Evolutionary conservation across 208 protist genomes (phyloP), one percentile per base, ranked within the genome.

Genomic region (Crithidia bombi): DNA sequence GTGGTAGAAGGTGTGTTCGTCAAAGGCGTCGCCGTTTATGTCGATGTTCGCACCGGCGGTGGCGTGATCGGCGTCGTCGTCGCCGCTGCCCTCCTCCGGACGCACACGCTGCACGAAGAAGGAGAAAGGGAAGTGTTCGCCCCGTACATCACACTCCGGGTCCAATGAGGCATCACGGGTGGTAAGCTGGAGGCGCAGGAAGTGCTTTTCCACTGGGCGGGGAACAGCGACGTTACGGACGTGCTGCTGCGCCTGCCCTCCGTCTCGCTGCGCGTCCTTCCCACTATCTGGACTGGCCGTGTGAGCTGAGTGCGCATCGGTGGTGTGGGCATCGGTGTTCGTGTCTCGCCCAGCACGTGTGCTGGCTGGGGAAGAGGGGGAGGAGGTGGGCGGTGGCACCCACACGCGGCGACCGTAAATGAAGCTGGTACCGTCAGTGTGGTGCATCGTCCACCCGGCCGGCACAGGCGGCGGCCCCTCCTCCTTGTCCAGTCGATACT

Each of bases 81-180:
- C 50, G 5, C 33, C 46, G 7, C 39, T 52, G 11, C 55, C 68
- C 28, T 12, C n/a, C 3, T 54, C 52, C 3, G 17, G 1, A 35
- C 30, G 43, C 17, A 86, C 47, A 33, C 56, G 65, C 73, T 92
- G 86, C 26, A 94, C 78, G 70, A 91, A 92, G 36, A 96, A 82
- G 21, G 87, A 92, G 58, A 96, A 96, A 11, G 91, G 91, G 55
- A 91, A 92, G 77, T 96, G 91, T 55, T 96, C 88, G 0, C 86
- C 88, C 2, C 88, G 86, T 5, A 94, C 75, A 69, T 96, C 87
- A 54, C 87, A 93, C 83, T 95, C 87, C 6, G 90, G 90, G 56
- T 95, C 90, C 3, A 95, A 73, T 14, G 90, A 92, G 67, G 90
- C 79, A 61, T 95, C 90, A 30, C 90, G 82, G 4, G 82, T 77